phyloP scores from a whole-genome alignment of 768 basidiomycete species.

The Panaeolus cyanescens region DNA sequence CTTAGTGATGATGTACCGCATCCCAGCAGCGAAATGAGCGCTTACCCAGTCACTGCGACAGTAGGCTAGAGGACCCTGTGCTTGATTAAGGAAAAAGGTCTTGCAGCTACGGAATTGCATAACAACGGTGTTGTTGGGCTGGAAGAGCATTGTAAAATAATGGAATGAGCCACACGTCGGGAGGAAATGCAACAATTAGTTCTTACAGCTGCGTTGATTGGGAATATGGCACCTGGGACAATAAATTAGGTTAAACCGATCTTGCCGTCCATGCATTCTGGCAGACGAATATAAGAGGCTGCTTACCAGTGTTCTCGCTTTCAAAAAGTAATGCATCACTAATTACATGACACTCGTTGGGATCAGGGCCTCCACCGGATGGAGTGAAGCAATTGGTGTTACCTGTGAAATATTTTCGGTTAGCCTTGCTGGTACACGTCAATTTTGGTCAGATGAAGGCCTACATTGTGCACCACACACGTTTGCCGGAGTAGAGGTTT shows the following conservation, averaged over 20 bases:
- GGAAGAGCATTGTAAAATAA: neutral
- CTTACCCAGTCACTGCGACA: conserved; percentile 46
- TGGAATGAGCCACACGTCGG: neutral
- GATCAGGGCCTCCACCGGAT: conserved; percentile 47
- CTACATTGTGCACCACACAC: conserved; percentile 45
- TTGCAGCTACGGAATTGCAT: conserved; percentile 45
- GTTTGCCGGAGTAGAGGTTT: conserved; percentile 31
- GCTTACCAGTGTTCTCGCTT: conserved; percentile 44
- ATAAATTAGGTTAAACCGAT: neutral
- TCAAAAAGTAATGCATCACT: conserved; percentile 49
- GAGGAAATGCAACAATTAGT: neutral
- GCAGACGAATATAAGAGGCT: no score
- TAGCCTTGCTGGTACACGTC: no score
- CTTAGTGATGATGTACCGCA: no score
- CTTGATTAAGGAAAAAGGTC: conserved; percentile 53
- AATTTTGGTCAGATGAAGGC: no score
- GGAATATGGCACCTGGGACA: conserved; percentile 30
- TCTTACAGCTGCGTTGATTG: conserved; percentile 27
- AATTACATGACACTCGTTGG: conserved; percentile 50
- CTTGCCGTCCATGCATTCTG: no score
- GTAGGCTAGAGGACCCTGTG: conserved; percentile 35
- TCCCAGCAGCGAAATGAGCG: neutral
- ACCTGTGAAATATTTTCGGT: no score
- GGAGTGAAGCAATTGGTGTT: conserved; percentile 47
- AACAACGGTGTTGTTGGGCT: conserved; percentile 33